phyloP scores from a whole-genome alignment of 2,329 filamentous ascomycete genomes.

The Colletotrichum liriopes region DNA sequence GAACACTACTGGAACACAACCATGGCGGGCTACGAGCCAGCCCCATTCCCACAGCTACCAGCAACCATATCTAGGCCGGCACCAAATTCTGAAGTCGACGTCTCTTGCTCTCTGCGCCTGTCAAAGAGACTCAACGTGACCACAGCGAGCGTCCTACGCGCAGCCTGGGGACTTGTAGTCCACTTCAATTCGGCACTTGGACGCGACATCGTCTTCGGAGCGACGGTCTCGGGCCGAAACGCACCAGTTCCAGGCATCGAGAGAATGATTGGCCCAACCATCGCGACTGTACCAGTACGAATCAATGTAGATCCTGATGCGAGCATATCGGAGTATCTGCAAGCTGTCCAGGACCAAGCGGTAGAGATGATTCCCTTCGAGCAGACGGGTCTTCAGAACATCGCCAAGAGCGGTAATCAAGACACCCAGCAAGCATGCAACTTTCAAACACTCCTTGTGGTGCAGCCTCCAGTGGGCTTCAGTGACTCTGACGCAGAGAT shows the following conservation, averaged over 20 bases:
- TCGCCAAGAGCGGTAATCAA: conserved; percentile 38
- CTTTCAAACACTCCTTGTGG: conserved; percentile 50
- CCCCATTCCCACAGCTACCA: neutral
- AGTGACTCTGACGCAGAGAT: neutral
- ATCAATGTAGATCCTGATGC: conserved; percentile 38
- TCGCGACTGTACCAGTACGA: conserved; percentile 50
- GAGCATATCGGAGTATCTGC: conserved; percentile 25
- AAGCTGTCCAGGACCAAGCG: conserved; percentile 36
- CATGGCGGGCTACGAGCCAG: neutral
- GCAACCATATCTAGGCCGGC: neutral
- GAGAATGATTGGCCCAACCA: conserved; percentile 48
- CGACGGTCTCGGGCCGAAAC: conserved; percentile 48
- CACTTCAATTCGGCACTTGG: neutral
- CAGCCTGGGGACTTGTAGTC: conserved; percentile 10
- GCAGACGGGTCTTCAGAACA: conserved; percentile 45
- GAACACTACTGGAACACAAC: neutral
- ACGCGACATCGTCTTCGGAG: conserved; percentile 47
- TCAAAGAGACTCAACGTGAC: neutral
- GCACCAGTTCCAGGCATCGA: conserved; percentile 47
- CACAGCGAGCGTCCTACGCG: conserved; percentile 1
- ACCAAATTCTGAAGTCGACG: neutral
- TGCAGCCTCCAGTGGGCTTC: conserved; percentile 44
- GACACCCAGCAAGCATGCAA: conserved; percentile 30
- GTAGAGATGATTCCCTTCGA: conserved; percentile 44
- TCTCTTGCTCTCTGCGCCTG: neutral